These are phyloP conservation scores for Candida sojae DNA, from an alignment of 1,139 yeast species.

Conservation along the genomic window DNA sequence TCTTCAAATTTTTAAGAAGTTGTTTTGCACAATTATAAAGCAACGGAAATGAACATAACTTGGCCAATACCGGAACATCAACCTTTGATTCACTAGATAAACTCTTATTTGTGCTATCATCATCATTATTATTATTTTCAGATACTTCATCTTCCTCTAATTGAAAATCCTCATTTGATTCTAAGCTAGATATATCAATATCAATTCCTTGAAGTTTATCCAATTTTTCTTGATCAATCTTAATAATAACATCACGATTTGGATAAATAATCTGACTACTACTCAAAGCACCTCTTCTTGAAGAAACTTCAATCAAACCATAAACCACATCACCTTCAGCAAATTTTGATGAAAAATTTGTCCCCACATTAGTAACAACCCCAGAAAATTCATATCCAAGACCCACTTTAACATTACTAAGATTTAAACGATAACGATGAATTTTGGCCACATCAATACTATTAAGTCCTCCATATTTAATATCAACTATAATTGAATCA, in stretches of 20 bases:
- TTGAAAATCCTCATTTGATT: constrained; percentile 15
- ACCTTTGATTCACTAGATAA: not conserved
- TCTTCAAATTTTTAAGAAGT: constrained; percentile 29
- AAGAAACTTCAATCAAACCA: constrained; percentile 37
- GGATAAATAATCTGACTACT: constrained; percentile 39
- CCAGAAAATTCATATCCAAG: constrained; percentile 48
- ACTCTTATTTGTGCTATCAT: not conserved
- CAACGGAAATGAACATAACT: constrained; percentile 36
- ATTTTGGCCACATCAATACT: constrained; percentile 42
- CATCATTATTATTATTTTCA: constrained; percentile 2
- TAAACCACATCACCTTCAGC: constrained; percentile 38
- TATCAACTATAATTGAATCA: constrained; percentile 36
- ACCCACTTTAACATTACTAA: constrained; percentile 42
- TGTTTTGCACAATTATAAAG: constrained; percentile 43
- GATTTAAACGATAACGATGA: constrained; percentile 36
- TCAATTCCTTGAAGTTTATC: constrained; percentile 22
- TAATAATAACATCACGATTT: constrained; percentile 30
- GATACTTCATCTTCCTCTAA: constrained; percentile 16
- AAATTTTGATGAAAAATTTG: constrained; percentile 22
- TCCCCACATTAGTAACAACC: constrained; percentile 32
- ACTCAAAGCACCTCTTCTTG: constrained; percentile 40
- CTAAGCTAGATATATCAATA: constrained; percentile 16
- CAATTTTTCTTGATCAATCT: constrained; percentile 27
- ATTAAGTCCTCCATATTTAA: constrained; percentile 39
- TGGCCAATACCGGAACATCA: constrained; percentile 34